phyloP scores from a whole-genome alignment of 345 rosid genomes.

The Clarkia xantiana region DNA sequence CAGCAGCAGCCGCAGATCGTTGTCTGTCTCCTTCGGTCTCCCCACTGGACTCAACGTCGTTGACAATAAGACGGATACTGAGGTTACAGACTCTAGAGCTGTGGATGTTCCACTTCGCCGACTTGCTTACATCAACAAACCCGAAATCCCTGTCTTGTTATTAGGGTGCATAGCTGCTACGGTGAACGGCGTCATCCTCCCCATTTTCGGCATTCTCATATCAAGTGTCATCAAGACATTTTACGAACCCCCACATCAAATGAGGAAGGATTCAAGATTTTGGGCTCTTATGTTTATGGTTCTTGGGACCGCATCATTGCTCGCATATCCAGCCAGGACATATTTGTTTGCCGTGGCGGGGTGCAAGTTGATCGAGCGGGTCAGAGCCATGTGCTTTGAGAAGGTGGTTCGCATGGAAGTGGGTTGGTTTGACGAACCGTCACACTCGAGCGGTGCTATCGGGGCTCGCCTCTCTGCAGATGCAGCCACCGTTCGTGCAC shows the following conservation, averaged over 20 bases:
- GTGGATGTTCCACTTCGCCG: slow-evolving; percentile 37
- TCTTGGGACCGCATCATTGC: slow-evolving; percentile 44
- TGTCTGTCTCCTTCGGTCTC: slow-evolving; percentile 42
- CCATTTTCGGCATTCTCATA: slow-evolving; percentile 40
- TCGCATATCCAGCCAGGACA: slow-evolving; percentile 32
- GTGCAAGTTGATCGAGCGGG: slow-evolving; percentile 42
- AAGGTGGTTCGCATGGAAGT: slow-evolving; percentile 77
- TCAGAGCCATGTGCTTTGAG: slow-evolving; percentile 64
- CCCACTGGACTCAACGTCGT: slow-evolving; percentile 33
- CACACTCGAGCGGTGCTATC: slow-evolving; percentile 65
- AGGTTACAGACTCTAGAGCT: slow-evolving; percentile 9
- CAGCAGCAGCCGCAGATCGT: slow-evolving; percentile 40
- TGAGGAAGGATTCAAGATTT: slow-evolving; percentile 50
- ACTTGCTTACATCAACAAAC: slow-evolving; percentile 61
- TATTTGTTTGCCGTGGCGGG: slow-evolving; percentile 68
- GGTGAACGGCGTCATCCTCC: slow-evolving; percentile 45
- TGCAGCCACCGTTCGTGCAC: slow-evolving; percentile 57
- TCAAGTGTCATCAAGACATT: slow-evolving; percentile 47
- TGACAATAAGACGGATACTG: slow-evolving; percentile 13
- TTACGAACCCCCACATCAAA: slow-evolving; percentile 40
- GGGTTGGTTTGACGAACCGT: slow-evolving; percentile 73
- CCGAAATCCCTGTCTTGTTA: slow-evolving; percentile 58
- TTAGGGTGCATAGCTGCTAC: slow-evolving; percentile 45
- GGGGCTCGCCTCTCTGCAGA: slow-evolving; percentile 91
- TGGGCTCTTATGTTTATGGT: slow-evolving; percentile 55